Evolutionary conservation across 805 yeast genomes (phyloP), one percentile per base, ranked within the genome.

Genomic region (Ascoidea rubescens): DNA sequence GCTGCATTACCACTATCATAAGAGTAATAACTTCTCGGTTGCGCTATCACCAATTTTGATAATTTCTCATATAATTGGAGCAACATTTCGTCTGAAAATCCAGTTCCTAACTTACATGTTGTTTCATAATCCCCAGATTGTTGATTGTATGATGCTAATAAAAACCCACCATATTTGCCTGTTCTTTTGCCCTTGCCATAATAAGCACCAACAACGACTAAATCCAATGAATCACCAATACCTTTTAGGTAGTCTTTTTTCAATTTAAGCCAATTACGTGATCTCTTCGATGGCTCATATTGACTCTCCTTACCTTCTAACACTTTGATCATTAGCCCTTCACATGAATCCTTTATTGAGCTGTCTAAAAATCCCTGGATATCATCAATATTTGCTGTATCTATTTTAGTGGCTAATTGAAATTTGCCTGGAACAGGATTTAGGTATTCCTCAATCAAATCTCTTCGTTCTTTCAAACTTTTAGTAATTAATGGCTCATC

Each of bases 21-120:
- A 1, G 82, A 73, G 56, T 77, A 79, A 52, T 81, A 84, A 0
- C 84, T 72, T 58, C 80, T 84, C 1, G 96, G 84, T n/a, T 64
- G 69, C 0, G 68, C 61, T 12, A 79, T 75, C 51, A 80, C 93
- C 0, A 88, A 79, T 2, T 87, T 82, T 46, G 82, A 78, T 53
- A 93, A 72, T 49, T 71, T 71, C 31, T 74, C 76, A 59, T 82
- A 72, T 37, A 93, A 64, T 31, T 67, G 67, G 43, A 78, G 79
- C 53, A 93, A 72, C 61, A 81, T 76, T 57, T 84, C 97, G 58
- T 93, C 99, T 46, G 89, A 79, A 62, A 93, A 93, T 0, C 99
- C 99, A 0, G 99, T 93, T 49, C 99, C 99, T 52, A 95, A 90
- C 65, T 93, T 93, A 70, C 99, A 93, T 46, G 95, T 84, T 0